Conservation (phyloP, 1,284 basidiomycete species). For the Irpex rosettiformis region DNA sequence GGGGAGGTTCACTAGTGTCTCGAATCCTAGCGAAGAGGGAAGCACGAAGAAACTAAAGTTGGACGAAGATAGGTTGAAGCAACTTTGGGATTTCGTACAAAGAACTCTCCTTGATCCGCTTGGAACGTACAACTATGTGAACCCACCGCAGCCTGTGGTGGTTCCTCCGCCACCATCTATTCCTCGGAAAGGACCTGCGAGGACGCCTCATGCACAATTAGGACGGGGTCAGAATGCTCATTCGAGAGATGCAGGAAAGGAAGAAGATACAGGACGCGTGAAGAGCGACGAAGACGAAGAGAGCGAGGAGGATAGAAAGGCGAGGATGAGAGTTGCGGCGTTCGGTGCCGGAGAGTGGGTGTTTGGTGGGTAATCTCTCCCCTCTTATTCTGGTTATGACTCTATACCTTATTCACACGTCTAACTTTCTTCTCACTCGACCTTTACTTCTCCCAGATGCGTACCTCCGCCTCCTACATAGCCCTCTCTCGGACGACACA, state of each 20-base stretch:
- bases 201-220: neutral
- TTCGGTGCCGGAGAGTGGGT: constrained; percentile 69
- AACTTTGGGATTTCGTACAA: constrained; percentile 48
- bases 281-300: constrained; percentile 61
- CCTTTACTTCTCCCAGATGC: too few species aligned
- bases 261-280: constrained; percentile 30
- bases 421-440: too few species aligned
- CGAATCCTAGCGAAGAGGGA: neutral
- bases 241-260: constrained; percentile 4
- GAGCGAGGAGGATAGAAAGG: constrained; percentile 62
- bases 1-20: constrained; percentile 26
- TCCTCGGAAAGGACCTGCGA: constrained; percentile 32
- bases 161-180: constrained; percentile 23
- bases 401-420: too few species aligned
- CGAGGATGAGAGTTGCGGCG: constrained; percentile 69
- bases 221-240: neutral
- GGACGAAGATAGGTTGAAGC: constrained; percentile 4
- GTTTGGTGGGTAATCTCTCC: constrained; percentile 48
- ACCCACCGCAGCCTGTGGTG: constrained; percentile 53
- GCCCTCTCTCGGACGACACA: constrained; percentile 10
- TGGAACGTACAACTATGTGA: constrained; percentile 63
- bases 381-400: too few species aligned
- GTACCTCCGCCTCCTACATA: too few species aligned
- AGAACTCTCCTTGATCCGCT: constrained; percentile 63
- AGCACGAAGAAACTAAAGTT: neutral